phyloP scores from a whole-genome alignment of 352 stramenopile species.

The Phytophthora hibernalis region DNA sequence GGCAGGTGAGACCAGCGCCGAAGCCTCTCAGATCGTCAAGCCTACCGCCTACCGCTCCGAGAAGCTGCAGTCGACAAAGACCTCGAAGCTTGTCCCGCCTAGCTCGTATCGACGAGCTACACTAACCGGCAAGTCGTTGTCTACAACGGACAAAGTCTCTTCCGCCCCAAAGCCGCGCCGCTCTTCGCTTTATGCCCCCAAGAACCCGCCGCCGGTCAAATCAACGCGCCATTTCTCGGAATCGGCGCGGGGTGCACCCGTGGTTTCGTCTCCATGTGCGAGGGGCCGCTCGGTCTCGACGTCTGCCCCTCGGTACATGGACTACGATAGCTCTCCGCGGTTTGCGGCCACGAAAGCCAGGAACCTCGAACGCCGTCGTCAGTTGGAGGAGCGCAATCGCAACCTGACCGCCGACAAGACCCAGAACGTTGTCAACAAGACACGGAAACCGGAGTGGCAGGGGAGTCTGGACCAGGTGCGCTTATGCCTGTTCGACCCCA shows the following conservation, averaged over 20 bases:
- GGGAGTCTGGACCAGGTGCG: conserved; percentile 26
- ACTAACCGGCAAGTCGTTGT: conserved; percentile 7
- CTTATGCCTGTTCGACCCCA: conserved; percentile 27
- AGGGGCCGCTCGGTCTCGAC: conserved; percentile 20
- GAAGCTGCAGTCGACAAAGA: conserved; percentile 3
- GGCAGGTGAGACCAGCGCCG: conserved; percentile 14
- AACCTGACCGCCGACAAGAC: conserved; percentile 24
- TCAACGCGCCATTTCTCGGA: conserved; percentile 23
- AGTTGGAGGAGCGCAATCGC: conserved; percentile 42
- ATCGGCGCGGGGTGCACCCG: neutral
- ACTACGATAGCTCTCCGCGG: conserved; percentile 46
- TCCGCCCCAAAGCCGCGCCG: conserved; percentile 16
- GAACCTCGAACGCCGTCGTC: conserved; percentile 46
- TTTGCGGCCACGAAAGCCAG: conserved; percentile 43
- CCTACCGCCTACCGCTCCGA: conserved; percentile 13
- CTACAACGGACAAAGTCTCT: neutral
- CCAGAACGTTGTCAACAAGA: conserved; percentile 11
- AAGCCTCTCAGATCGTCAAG: conserved; percentile 17
- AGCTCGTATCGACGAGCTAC: conserved; percentile 15
- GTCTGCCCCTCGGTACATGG: conserved; percentile 38
- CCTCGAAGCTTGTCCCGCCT: conserved; percentile 23
- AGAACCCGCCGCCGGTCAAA: neutral
- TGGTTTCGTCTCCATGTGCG: conserved; percentile 16
- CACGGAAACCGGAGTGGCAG: conserved; percentile 17
- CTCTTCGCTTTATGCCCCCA: conserved; percentile 21